Conservation (phyloP, 1,139 yeast genomes). For the Meyerozyma sp. region DNA sequence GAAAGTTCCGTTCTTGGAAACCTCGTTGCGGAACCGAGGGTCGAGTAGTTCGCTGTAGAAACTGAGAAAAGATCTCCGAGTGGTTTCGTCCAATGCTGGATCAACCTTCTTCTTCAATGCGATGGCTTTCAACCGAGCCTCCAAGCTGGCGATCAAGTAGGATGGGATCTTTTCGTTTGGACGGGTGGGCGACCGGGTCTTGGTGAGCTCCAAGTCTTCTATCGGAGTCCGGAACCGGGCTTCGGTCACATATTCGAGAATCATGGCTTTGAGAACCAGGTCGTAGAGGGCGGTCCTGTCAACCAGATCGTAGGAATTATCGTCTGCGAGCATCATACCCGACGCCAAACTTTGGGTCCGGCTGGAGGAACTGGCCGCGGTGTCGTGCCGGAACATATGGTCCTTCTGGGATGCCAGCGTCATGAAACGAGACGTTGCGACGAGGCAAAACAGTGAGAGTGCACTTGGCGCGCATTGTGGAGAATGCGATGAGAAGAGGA, state of each 20-base stretch:
- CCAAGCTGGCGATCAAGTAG: constrained; percentile 42
- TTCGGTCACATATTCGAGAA: constrained; percentile 55
- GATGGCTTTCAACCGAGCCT: constrained; percentile 43
- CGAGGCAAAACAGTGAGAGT: background rate
- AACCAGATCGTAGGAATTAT: constrained; percentile 18
- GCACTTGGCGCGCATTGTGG: background rate
- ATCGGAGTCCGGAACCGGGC: constrained; percentile 49
- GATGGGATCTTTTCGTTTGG: constrained; percentile 34
- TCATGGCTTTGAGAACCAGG: constrained; percentile 39
- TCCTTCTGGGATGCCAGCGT: constrained; percentile 2
- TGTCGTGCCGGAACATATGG: constrained; percentile 4
- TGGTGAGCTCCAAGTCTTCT: constrained; percentile 5
- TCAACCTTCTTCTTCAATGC: constrained; percentile 47
- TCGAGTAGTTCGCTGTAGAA: constrained; percentile 59
- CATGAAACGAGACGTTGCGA: background rate
- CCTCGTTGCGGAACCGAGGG: constrained; percentile 38
- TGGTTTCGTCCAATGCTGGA: constrained; percentile 28
- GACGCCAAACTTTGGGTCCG: constrained; percentile 22
- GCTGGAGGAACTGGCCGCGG: constrained; percentile 2
- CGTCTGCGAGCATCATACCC: constrained; percentile 16
- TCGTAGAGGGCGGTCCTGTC: constrained; percentile 31
- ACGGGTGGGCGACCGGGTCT: constrained; percentile 7
- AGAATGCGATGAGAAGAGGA: background rate
- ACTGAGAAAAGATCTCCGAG: constrained; percentile 46
- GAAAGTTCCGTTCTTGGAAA: constrained; percentile 39